Conservation (phyloP, 768 basidiomycete genomes). For the Tricholoma sp. region DNA sequence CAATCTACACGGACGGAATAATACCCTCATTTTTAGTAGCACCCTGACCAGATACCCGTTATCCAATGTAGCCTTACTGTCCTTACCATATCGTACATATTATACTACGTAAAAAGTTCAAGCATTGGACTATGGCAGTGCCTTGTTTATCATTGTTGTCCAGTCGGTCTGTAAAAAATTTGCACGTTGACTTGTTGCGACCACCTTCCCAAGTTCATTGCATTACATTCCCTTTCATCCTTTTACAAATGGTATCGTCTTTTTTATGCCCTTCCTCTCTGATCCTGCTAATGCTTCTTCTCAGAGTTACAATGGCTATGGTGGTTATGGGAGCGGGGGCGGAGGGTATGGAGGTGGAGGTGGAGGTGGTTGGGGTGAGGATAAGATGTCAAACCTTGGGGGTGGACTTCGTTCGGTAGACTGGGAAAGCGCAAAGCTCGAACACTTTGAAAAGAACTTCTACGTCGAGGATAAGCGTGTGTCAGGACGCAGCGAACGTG, state of each 20-base stretch:
- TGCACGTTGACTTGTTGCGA: conserved; percentile 13
- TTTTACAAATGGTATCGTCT: conserved; percentile 23
- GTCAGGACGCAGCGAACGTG: conserved; percentile 67
- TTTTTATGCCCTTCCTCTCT: background rate
- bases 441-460: conserved; percentile 97
- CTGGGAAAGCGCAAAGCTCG: conserved; percentile 70
- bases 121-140: too few relatives aligned
- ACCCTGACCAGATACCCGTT: conserved; percentile 16
- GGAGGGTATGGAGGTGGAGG: conserved; percentile 48
- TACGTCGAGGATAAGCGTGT: conserved; percentile 90
- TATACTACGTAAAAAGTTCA: too few relatives aligned
- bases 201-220: too few relatives aligned
- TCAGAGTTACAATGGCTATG: conserved; percentile 42
- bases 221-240: conserved; percentile 13
- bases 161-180: conserved; percentile 16
- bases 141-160: conserved; percentile 22
- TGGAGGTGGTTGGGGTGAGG: conserved; percentile 51
- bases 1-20: conserved; percentile 13
- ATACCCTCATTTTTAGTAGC: conserved; percentile 12
- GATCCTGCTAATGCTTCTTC: conserved; percentile 1
- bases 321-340: conserved; percentile 33
- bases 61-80: conserved; percentile 9
- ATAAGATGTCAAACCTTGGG: conserved; percentile 80
- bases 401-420: conserved; percentile 78
- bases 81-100: conserved; percentile 10